These are phyloP conservation scores for Cladophialophora yegresii DNA, from an alignment of 2,329 filamentous ascomycete genomes.

Conservation along the genomic window DNA sequence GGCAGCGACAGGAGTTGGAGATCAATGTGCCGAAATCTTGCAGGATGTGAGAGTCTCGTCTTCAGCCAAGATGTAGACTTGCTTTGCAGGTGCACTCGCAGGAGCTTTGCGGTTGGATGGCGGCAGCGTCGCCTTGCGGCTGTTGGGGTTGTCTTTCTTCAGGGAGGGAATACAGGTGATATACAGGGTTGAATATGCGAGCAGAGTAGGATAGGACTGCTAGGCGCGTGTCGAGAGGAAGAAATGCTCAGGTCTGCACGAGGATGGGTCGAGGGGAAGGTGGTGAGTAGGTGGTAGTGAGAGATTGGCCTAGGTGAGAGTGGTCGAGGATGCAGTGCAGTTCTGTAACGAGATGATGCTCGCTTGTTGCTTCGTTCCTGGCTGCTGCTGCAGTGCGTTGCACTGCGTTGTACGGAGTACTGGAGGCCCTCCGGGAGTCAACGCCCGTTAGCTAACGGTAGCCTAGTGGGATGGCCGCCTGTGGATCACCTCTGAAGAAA, in stretches of 20 bases:
- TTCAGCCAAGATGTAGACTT: not conserved
- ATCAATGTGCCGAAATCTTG: not conserved
- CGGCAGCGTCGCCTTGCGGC: constrained; percentile 6
- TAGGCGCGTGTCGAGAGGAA: constrained; percentile 27
- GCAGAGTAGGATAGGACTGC: constrained; percentile 27
- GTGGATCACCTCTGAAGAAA: not conserved
- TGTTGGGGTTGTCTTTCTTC: constrained; percentile 16
- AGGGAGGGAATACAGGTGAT: constrained; percentile 18
- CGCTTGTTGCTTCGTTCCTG: constrained; percentile 27
- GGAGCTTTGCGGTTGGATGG: not conserved
- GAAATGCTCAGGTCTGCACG: constrained; percentile 21
- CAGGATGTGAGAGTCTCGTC: constrained; percentile 1
- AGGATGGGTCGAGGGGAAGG: constrained; percentile 20
- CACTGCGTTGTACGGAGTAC: constrained; percentile 12
- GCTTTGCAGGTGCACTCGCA: not conserved
- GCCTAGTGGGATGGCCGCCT: constrained; percentile 1
- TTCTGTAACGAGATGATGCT: constrained; percentile 24
- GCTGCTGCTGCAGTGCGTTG: constrained; percentile 10
- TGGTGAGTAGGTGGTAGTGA: constrained; percentile 11
- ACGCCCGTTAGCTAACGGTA: constrained; percentile 6
- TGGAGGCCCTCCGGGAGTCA: not conserved
- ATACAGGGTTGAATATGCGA: constrained; percentile 33
- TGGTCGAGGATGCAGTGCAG: constrained; percentile 22
- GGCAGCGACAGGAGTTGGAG: constrained; percentile 15
- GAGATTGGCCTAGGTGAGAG: constrained; percentile 31